Conservation (phyloP, 179 eudicot species). For the Spergularia azorica region DNA sequence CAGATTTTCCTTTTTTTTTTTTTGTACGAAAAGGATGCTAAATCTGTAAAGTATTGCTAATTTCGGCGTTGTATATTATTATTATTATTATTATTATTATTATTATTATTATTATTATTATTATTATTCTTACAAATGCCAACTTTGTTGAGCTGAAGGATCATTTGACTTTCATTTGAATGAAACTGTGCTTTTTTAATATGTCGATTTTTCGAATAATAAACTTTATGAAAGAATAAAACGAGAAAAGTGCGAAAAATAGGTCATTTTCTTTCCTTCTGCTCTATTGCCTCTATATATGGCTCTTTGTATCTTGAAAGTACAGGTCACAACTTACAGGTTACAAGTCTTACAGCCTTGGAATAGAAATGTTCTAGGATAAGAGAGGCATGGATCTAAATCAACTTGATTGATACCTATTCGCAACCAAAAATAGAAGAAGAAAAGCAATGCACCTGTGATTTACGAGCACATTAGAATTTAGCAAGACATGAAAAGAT, state of each 20-base stretch:
- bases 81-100: background rate
- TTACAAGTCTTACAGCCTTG: background rate
- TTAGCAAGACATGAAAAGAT: no score
- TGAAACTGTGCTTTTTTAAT: background rate
- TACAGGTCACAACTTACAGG: background rate
- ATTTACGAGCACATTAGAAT: no score
- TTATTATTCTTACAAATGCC: background rate
- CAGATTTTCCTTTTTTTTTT: background rate
- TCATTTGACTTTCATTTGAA: background rate
- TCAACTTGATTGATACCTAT: no score
- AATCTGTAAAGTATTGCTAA: background rate
- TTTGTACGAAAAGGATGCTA: background rate
- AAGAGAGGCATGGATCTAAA: no score
- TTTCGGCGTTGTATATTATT: background rate
- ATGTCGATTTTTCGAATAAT: background rate
- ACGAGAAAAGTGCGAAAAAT: background rate
- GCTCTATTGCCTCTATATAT: background rate
- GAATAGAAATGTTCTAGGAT: background rate
- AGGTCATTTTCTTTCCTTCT: no score
- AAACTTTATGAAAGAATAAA: background rate
- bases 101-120: background rate
- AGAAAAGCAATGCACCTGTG: no score
- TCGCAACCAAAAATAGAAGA: no score
- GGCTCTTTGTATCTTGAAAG: conserved; percentile 1
- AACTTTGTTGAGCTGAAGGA: background rate